Evolutionary conservation across 108 stramenopile species (phyloP), one percentile per base, ranked within the genome.

Genomic region (Skeletonema menzelii): DNA sequence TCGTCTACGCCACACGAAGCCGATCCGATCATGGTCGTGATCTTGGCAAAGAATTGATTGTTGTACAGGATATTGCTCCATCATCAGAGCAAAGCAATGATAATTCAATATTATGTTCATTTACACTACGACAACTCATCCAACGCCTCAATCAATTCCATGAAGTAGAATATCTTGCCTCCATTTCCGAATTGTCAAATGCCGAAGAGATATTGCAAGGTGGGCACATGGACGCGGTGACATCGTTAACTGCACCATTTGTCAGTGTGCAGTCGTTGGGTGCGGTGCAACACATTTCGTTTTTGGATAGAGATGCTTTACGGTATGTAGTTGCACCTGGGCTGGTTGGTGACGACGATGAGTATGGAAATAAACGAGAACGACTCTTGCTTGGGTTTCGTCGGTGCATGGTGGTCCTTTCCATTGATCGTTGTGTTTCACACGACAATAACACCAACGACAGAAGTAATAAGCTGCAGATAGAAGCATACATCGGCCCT

Each of bases 351-450:
- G 19, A 53, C 0, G 49, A 53, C 24, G 22, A 53, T 53, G 20
- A 53, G 6, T 5, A 53, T 24, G 11, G 35, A 11, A 22, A 53
- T 22, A 22, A 10, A 7, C 34, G 64, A n/a, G 63, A 80, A 2
- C 27, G 68, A 56, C 73, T 80, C 28, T 37, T 80, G 58, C 60
- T 80, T 65, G 69, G 73, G 14, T 80, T 80, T 56, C 71, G 68
- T 27, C 63, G 68, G 5, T 80, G 80, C 17, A 34, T 74, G 22
- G 80, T 70, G 0, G 57, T 69, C 7, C 63, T 80, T 13, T 63
- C 79, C 31, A 4, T 80, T 22, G 15, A 15, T n/a, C 11, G 11
- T 7, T 37, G 1, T 37, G n/a, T n/a, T n/a, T n/a, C n/a, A n/a
- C n/a, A 38, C 12, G 13, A 47, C 46, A 47, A 15, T 6, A 47